A percentile compares a stretch with the other conserved stretches of the same genome.
Conservation (phyloP, 208 protist species). For the Trypanosoma avium region DNA sequence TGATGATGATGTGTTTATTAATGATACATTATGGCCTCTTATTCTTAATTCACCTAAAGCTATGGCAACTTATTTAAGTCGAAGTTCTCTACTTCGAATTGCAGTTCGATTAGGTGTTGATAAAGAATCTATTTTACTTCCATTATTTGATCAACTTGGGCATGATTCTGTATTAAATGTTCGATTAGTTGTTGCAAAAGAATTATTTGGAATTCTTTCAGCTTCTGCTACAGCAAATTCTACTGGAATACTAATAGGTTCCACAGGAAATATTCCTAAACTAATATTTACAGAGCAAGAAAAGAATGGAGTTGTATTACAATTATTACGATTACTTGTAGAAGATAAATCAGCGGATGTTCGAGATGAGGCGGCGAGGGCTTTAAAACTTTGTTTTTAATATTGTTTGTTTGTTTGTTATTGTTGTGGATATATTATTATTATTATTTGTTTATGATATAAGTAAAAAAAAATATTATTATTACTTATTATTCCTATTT, state of each 20-base stretch:
- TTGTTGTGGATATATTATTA: neutral
- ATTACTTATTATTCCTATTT: neutral
- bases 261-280: neutral
- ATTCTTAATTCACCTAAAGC: conserved; percentile 47
- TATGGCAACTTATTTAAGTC: conserved; percentile 74
- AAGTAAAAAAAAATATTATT: too few species aligned
- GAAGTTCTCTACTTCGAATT: conserved; percentile 65
- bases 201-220: conserved; percentile 53
- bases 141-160: conserved; percentile 67
- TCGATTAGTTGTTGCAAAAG: conserved; percentile 73
- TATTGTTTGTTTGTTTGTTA: conserved; percentile 10
- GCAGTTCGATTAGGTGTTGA: conserved; percentile 72
- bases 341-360: conserved; percentile 73
- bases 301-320: conserved; percentile 65
- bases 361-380: conserved; percentile 74
- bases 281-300: conserved; percentile 58
- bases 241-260: conserved; percentile 1
- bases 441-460: conserved; percentile 4
- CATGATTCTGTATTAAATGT: conserved; percentile 80
- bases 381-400: conserved; percentile 75
- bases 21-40: conserved; percentile 75
- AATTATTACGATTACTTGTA: conserved; percentile 65
- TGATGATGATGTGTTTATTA: conserved; percentile 46
- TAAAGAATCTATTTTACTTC: conserved; percentile 60
- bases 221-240: neutral